Evolutionary conservation across 306 rosid species (phyloP).

Genomic region (Quercus dentata): DNA sequence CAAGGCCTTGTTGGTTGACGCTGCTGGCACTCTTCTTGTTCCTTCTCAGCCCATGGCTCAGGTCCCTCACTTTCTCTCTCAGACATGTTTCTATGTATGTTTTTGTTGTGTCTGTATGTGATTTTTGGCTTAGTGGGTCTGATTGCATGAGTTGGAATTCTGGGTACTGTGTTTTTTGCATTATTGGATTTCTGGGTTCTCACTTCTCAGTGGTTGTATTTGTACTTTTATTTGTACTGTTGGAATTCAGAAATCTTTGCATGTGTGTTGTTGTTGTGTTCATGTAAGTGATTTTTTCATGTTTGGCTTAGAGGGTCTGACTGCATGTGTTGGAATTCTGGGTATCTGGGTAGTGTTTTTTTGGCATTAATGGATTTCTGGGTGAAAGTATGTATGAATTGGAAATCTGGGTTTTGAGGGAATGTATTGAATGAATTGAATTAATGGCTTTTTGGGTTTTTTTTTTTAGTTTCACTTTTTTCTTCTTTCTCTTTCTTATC

Average conservation of each 20-base stretch:
- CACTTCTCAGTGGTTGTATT: not conserved
- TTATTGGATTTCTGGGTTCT: not conserved
- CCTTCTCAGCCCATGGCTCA: slow-evolving; percentile 99
- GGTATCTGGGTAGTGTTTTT: not conserved
- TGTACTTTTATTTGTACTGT: no score
- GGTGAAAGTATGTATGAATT: not conserved
- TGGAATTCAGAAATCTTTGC: no score
- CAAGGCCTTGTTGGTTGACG: slow-evolving; percentile 90
- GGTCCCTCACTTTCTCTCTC: slow-evolving; percentile 23
- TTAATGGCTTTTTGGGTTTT: not conserved
- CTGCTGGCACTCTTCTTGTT: slow-evolving; percentile 88
- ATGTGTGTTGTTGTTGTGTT: not conserved
- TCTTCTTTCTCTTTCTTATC: not conserved
- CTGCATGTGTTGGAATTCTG: not conserved
- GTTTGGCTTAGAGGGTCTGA: not conserved
- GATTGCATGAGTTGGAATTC: not conserved
- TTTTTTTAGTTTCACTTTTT: not conserved
- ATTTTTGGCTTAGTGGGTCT: not conserved
- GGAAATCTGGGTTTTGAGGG: not conserved
- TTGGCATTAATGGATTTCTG: not conserved
- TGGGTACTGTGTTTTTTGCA: not conserved
- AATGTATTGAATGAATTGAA: not conserved
- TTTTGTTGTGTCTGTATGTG: not conserved
- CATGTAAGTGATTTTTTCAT: not conserved
- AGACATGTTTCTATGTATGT: not conserved